Evolutionary conservation across 768 basidiomycete genomes (phyloP).

Genomic region (Suillus weaverae): DNA sequence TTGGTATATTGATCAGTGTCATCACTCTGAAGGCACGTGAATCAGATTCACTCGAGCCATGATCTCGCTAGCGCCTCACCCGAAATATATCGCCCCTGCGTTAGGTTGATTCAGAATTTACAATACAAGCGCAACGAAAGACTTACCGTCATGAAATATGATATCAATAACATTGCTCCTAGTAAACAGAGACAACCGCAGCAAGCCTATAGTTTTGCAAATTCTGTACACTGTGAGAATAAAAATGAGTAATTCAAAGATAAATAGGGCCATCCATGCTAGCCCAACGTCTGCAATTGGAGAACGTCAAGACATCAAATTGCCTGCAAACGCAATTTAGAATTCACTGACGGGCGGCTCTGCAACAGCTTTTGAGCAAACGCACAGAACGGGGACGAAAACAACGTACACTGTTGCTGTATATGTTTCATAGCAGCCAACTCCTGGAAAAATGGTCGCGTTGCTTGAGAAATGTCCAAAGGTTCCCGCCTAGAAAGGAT

Average conservation of each 20-base stretch:
- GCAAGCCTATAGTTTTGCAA: background rate
- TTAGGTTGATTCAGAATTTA: background rate
- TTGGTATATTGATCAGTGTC: background rate
- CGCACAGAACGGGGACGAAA: background rate
- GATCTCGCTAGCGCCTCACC: background rate
- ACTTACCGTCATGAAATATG: background rate
- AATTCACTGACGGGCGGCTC: background rate
- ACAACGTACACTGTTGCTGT: background rate
- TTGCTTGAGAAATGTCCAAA: background rate
- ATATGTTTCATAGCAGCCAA: constrained; percentile 1
- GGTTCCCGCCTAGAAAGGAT: background rate
- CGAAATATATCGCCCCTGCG: background rate
- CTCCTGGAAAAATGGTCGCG: background rate
- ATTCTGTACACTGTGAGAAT: background rate
- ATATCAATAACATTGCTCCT: background rate
- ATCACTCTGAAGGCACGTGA: background rate
- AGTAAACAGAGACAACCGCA: background rate
- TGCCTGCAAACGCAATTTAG: background rate
- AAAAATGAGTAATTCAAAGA: background rate
- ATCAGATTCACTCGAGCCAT: background rate
- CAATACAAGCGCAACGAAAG: background rate
- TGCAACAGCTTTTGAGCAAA: background rate
- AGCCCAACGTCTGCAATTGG: background rate
- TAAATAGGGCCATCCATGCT: background rate
- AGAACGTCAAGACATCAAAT: background rate